Evolutionary conservation across 2,329 filamentous ascomycete species (phyloP).

Genomic region (Diplodia intermedia): DNA sequence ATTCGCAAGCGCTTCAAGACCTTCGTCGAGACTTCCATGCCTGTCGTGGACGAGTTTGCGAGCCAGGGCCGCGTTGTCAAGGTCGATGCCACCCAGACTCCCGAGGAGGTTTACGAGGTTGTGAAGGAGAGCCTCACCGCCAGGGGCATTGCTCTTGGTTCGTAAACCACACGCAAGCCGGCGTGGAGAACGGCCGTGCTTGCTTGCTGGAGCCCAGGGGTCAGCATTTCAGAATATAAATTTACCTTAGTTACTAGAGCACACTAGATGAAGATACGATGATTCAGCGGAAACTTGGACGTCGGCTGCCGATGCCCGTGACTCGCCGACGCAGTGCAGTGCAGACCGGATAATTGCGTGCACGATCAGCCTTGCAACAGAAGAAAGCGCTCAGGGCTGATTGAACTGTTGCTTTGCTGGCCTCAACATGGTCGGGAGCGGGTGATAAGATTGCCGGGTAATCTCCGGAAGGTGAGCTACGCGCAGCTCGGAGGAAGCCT

Average conservation of each 20-base stretch:
- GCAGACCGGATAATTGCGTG: neutral
- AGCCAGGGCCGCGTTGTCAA: constrained; percentile 78
- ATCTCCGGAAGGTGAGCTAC: constrained; percentile 18
- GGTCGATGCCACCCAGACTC: constrained; percentile 72
- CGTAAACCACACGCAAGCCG: neutral
- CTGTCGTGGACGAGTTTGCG: constrained; percentile 87
- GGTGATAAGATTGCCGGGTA: constrained; percentile 27
- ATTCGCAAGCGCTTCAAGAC: constrained; percentile 96
- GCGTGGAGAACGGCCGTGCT: neutral
- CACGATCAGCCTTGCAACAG: neutral
- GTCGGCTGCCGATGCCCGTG: neutral
- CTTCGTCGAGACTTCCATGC: constrained; percentile 97
- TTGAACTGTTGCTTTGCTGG: constrained; percentile 13
- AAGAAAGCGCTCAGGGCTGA: neutral
- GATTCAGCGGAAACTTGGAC: neutral
- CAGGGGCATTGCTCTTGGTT: constrained; percentile 47
- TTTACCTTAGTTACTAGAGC: constrained; percentile 5
- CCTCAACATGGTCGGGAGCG: neutral
- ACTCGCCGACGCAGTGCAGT: neutral
- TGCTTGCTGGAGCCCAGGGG: neutral
- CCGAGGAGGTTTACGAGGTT: constrained; percentile 68
- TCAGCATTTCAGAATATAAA: neutral
- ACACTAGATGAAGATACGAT: constrained; percentile 20
- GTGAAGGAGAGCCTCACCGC: constrained; percentile 58
- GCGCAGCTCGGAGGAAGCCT: constrained; percentile 29